phyloP scores from a whole-genome alignment of 352 stramenopile genomes.

The Phytopythium aichiense region DNA sequence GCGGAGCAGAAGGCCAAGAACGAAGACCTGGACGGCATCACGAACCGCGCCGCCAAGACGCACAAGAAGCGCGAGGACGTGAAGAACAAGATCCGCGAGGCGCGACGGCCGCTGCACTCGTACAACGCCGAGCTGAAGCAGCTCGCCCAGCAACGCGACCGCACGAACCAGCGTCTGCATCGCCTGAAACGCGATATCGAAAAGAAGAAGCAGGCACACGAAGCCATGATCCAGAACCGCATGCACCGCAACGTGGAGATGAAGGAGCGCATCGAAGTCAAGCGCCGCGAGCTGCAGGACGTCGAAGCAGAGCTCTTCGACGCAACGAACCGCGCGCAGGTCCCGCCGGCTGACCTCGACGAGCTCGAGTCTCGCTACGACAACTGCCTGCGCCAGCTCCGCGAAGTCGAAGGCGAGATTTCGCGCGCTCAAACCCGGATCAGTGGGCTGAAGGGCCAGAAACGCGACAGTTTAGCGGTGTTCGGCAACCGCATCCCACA shows the following conservation, averaged over 20 bases:
- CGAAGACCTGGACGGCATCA: conserved; percentile 51
- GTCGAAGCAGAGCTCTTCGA: conserved; percentile 36
- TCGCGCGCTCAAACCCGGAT: conserved; percentile 42
- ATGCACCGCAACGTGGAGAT: conserved; percentile 61
- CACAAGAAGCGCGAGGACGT: conserved; percentile 43
- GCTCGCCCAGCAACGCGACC: conserved; percentile 43
- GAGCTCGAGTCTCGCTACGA: conserved; percentile 58
- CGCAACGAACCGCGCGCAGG: conserved; percentile 24
- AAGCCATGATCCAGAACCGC: conserved; percentile 47
- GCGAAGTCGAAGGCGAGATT: conserved; percentile 52
- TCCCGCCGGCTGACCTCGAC: conserved; percentile 32
- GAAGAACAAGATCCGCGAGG: conserved; percentile 63
- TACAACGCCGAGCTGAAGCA: conserved; percentile 70
- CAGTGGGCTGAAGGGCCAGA: conserved; percentile 43
- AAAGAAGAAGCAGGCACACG: conserved; percentile 47
- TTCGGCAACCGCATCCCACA: conserved; percentile 68
- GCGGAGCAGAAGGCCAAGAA: conserved; percentile 65
- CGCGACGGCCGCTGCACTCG: conserved; percentile 51
- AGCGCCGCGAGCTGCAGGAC: conserved; percentile 36
- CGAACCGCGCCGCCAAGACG: conserved; percentile 30
- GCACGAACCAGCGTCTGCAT: conserved; percentile 41
- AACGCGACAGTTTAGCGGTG: conserved; percentile 51
- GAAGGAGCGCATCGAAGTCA: conserved; percentile 46
- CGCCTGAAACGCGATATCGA: conserved; percentile 51
- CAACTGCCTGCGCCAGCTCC: conserved; percentile 46